Conservation (phyloP, 2,329 filamentous ascomycete species). For the Hansfordia pulvinata region DNA sequence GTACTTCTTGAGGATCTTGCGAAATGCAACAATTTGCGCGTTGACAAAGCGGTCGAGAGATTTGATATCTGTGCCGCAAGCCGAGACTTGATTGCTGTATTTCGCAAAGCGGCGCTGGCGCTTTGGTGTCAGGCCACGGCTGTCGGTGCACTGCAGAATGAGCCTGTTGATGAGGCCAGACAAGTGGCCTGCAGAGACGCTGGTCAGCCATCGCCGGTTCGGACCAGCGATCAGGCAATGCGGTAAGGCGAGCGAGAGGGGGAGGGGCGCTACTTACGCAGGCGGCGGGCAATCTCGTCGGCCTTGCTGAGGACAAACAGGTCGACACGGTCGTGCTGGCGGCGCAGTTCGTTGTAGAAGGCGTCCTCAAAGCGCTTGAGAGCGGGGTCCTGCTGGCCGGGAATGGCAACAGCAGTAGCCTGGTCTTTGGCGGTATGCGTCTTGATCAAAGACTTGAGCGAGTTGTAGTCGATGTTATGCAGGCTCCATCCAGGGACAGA, state of each 20-base stretch:
- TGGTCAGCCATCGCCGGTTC: too few relatives aligned
- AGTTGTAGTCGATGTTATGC: constrained; percentile 82
- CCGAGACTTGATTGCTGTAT: constrained; percentile 36
- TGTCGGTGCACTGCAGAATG: constrained; percentile 26
- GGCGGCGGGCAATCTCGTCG: constrained; percentile 58
- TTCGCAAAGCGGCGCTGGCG: constrained; percentile 37
- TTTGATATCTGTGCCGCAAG: constrained; percentile 58
- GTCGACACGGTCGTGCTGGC: constrained; percentile 64
- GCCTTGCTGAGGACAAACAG: constrained; percentile 71
- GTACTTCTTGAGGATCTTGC: constrained; percentile 79
- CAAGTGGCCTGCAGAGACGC: constrained; percentile 27
- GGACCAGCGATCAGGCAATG: too few relatives aligned
- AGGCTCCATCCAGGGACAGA: constrained; percentile 75
- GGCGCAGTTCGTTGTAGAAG: constrained; percentile 58
- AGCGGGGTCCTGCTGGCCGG: constrained; percentile 48
- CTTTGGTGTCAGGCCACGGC: constrained; percentile 24
- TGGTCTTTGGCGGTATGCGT: constrained; percentile 60
- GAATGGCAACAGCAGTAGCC: constrained; percentile 57
- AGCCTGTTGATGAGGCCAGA: constrained; percentile 32
- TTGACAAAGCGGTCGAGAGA: constrained; percentile 58
- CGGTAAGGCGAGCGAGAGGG: constrained; percentile 1
- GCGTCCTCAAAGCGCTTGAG: constrained; percentile 53
- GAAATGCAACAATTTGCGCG: constrained; percentile 63
- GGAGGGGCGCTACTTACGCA: constrained; percentile 34
- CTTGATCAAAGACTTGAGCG: constrained; percentile 75